Evolutionary conservation across 208 protist species (phyloP), one percentile per base, ranked within the genome.

Genomic region (Angomonas ambiguus): DNA sequence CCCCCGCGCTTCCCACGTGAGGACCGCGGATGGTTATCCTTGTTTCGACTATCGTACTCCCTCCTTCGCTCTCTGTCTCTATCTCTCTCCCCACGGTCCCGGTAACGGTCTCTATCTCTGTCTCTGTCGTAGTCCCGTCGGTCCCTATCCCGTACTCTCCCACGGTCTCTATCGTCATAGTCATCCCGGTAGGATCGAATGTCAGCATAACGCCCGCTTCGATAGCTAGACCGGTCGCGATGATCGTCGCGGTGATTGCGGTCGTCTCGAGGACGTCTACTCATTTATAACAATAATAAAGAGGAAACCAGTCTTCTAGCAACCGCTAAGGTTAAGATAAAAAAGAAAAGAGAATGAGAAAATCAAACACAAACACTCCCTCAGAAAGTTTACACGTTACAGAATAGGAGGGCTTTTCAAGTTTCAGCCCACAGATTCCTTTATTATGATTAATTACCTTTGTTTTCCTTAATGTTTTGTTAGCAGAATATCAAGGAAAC

Each of bases 21-120:
- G 13, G 6, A 24, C 20, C 35, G 34, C n/a, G 6, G 34, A 22
- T 64, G 2, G 2, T 41, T 33, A 6, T 64, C 59, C 35, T 22
- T 30, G 38, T 64, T 27, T 11, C 38, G 42, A 20, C 55, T 30
- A 28, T 65, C 35, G 0, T 62, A 62, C 48, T 45, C 24, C 34
- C 63, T 62, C 45, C 67, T 69, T n/a, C 67, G 31, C 1, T 55
- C 55, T 28, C 35, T 41, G 45, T 30, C 30, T 25, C 45, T 53
- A 20, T 31, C 18, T 1, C 65, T 13, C 48, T 32, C 16, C 33
- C 34, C 60, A 4, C 56, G 67, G 2, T 69, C 70, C 2, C 69
- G 57, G 49, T 58, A 31, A 18, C 67, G 77, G 65, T 69, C 58
- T 10, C 72, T 25, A 31, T 73, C 31, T 28, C 51, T 34, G 8